These are phyloP conservation scores for Fomitopsis serialis DNA, from an alignment of 768 basidiomycete genomes.

Conservation along the genomic window DNA sequence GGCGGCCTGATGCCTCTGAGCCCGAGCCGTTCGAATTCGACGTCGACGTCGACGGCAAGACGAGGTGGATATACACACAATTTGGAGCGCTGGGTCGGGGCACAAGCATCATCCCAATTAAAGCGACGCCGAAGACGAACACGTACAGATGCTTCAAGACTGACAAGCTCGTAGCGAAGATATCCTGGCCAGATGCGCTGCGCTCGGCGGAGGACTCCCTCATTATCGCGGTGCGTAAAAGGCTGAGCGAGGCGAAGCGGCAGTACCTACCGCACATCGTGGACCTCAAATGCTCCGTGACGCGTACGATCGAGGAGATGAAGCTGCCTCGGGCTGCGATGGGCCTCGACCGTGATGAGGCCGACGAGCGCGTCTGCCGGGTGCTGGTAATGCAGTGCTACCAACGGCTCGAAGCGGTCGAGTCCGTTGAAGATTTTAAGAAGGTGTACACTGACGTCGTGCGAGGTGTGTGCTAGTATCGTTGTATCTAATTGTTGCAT, in stretches of 20 bases:
- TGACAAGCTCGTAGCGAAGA: neutral
- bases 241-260: neutral
- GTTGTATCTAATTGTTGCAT: neutral
- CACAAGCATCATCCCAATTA: neutral
- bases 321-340: neutral
- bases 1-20: neutral
- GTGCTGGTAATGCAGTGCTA: no score
- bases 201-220: neutral
- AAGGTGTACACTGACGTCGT: no score
- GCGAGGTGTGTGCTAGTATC: neutral
- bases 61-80: neutral
- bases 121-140: neutral
- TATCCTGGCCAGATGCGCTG: neutral
- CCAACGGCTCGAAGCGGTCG: no score
- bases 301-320: neutral
- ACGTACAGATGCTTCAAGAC: neutral
- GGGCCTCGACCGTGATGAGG: neutral
- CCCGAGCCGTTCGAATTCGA: neutral
- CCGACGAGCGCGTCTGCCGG: no score
- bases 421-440: no score
- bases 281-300: neutral
- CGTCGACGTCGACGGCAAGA: neutral
- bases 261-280: conserved; percentile 1
- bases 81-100: neutral
- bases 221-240: neutral